phyloP scores from a whole-genome alignment of 371 early-diverging fungal species.

The Mortierella sp. region DNA sequence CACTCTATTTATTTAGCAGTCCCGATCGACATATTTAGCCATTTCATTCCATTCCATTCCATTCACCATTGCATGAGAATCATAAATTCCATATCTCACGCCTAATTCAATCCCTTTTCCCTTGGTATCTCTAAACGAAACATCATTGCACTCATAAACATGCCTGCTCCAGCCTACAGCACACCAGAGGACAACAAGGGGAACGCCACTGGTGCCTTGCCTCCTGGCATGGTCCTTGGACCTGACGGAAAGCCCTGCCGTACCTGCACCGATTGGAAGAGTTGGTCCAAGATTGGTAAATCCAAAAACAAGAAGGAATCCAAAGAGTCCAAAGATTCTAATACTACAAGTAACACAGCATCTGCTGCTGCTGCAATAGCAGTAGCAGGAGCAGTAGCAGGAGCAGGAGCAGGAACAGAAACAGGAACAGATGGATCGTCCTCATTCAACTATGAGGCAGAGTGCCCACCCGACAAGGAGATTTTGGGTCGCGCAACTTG shows the following conservation, averaged over 20 bases:
- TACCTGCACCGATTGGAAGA: slow-evolving; percentile 81
- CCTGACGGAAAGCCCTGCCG: slow-evolving; percentile 78
- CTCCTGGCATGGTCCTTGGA: slow-evolving; percentile 57
- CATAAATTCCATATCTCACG: too few relatives aligned
- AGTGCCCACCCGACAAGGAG: slow-evolving; percentile 91
- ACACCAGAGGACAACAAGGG: not conserved
- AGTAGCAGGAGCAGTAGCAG: slow-evolving; percentile 16
- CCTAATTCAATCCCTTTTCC: too few relatives aligned
- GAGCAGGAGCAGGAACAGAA: not conserved
- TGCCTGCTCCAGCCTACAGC: slow-evolving; percentile 29
- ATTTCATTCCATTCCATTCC: too few relatives aligned
- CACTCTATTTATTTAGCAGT: too few relatives aligned
- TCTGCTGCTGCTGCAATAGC: slow-evolving; percentile 1
- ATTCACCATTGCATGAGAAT: too few relatives aligned
- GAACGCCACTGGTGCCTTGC: slow-evolving; percentile 7
- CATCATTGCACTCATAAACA: not conserved
- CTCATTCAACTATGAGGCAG: slow-evolving; percentile 51
- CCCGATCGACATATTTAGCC: too few relatives aligned
- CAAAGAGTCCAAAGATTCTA: slow-evolving; percentile 17
- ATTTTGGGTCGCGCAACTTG: slow-evolving; percentile 95
- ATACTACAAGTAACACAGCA: slow-evolving; percentile 15
- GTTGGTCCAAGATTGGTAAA: slow-evolving; percentile 67
- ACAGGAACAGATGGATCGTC: slow-evolving; percentile 22
- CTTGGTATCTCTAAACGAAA: too few relatives aligned
- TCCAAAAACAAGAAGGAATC: slow-evolving; percentile 35